These are phyloP conservation scores for Nemophila menziesii DNA, from an alignment of 257 asterid genomes.

Conservation along the genomic window DNA sequence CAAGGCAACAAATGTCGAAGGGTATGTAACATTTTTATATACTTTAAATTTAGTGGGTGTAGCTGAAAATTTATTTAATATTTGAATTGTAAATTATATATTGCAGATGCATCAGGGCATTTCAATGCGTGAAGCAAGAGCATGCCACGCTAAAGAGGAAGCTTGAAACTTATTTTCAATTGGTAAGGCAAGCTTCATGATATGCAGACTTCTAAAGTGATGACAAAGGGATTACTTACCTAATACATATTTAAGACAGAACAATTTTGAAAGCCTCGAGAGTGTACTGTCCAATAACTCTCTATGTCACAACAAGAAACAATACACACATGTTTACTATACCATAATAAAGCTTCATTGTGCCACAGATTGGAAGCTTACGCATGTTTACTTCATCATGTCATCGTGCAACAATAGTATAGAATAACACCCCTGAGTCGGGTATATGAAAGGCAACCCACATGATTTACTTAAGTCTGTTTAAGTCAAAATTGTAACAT, in stretches of 20 bases:
- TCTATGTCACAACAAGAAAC: neutral
- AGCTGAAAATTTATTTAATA: too few relatives aligned
- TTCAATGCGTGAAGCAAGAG: constrained; percentile 57
- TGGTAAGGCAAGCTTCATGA: neutral
- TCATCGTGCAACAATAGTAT: neutral
- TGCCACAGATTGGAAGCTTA: too few relatives aligned
- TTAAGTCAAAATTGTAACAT: too few relatives aligned
- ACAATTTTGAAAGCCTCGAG: neutral
- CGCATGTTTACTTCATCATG: neutral
- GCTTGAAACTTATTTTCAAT: constrained; percentile 44
- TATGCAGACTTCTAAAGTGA: neutral
- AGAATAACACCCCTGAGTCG: too few relatives aligned
- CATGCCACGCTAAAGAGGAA: constrained; percentile 44
- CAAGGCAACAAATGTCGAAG: constrained; percentile 40
- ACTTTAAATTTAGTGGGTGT: too few relatives aligned
- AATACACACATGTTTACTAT: neutral
- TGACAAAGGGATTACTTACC: neutral
- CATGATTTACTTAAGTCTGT: too few relatives aligned
- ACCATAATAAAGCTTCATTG: neutral
- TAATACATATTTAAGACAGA: neutral
- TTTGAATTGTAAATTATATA: neutral
- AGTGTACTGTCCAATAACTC: neutral
- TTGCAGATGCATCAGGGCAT: constrained; percentile 48
- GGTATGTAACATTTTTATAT: constrained; percentile 27
- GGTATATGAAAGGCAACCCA: too few relatives aligned